Evolutionary conservation across 306 rosid species (phyloP).

Genomic region (Casuarina cunninghamiana): DNA sequence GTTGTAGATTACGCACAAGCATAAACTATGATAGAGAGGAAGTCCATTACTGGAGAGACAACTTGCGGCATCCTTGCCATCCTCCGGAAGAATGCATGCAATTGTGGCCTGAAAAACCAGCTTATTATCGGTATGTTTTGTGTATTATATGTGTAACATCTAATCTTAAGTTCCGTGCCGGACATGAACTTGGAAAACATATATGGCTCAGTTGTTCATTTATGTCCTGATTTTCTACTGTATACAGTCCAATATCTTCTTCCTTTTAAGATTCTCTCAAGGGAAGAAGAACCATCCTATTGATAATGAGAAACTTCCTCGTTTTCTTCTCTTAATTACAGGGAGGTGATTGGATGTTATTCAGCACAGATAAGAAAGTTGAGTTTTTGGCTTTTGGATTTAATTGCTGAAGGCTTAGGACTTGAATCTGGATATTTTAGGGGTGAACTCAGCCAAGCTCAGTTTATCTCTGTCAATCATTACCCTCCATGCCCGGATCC

Average conservation of each 20-base stretch:
- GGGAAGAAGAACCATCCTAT: too few relatives aligned
- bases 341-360: slow-evolving; percentile 21
- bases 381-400: slow-evolving; percentile 24
- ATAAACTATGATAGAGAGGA: slow-evolving; percentile 11
- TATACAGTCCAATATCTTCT: too few relatives aligned
- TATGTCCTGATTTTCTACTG: too few relatives aligned
- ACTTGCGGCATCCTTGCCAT: slow-evolving; percentile 16
- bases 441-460: slow-evolving; percentile 7
- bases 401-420: slow-evolving; percentile 30
- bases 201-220: too few relatives aligned
- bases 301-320: neutral
- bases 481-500: slow-evolving; percentile 34
- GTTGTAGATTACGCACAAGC: slow-evolving; percentile 19
- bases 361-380: slow-evolving; percentile 23
- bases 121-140: slow-evolving; percentile 9
- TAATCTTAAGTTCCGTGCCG: too few relatives aligned
- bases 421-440: neutral
- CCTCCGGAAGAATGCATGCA: slow-evolving; percentile 19
- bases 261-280: too few relatives aligned
- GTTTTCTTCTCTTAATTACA: neutral
- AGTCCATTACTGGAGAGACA: slow-evolving; percentile 26
- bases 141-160: too few relatives aligned
- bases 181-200: too few relatives aligned
- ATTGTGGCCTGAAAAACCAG: slow-evolving; percentile 23
- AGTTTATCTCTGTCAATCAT: neutral